Conservation (phyloP, 768 basidiomycete genomes). For the Mycena latifolia region DNA sequence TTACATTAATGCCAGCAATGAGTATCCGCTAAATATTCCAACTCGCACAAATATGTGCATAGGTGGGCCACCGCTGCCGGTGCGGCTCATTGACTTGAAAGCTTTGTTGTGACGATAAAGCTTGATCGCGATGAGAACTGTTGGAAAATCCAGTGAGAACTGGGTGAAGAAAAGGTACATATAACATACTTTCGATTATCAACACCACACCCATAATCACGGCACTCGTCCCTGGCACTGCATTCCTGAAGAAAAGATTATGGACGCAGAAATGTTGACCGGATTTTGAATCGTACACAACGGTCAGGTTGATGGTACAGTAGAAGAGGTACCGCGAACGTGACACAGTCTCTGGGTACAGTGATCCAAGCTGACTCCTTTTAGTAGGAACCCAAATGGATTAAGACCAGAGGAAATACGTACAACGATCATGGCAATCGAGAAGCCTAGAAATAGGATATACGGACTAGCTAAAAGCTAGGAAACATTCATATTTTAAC, state of each 20-base stretch:
- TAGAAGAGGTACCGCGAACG: slow-evolving; percentile 24
- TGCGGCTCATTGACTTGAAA: not conserved
- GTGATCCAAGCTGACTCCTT: not conserved
- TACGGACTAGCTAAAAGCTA: slow-evolving; percentile 21
- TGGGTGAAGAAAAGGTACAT: not conserved
- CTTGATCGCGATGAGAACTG: slow-evolving; percentile 25
- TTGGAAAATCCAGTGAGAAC: not conserved
- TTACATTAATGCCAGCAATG: slow-evolving; percentile 14
- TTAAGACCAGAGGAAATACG: not conserved
- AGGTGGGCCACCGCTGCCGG: not conserved
- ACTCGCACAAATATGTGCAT: slow-evolving; percentile 8
- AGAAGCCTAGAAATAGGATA: slow-evolving; percentile 7
- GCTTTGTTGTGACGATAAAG: slow-evolving; percentile 13
- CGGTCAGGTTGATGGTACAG: slow-evolving; percentile 16
- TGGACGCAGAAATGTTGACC: not conserved
- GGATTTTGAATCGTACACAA: not conserved
- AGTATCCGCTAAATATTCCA: slow-evolving; percentile 14
- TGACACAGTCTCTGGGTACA: slow-evolving; percentile 12
- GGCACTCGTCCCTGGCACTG: slow-evolving; percentile 2
- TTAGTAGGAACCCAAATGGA: too few relatives aligned
- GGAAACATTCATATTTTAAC: not conserved
- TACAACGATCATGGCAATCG: slow-evolving; percentile 10
- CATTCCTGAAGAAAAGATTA: slow-evolving; percentile 5
- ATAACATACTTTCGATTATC: slow-evolving; percentile 4
- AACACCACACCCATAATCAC: slow-evolving; percentile 2